A percentile compares a stretch with the other conserved stretches of the same genome.
phyloP scores from a whole-genome alignment of 2,329 filamentous ascomycete genomes.

The Emmonsiellopsis sp. region DNA sequence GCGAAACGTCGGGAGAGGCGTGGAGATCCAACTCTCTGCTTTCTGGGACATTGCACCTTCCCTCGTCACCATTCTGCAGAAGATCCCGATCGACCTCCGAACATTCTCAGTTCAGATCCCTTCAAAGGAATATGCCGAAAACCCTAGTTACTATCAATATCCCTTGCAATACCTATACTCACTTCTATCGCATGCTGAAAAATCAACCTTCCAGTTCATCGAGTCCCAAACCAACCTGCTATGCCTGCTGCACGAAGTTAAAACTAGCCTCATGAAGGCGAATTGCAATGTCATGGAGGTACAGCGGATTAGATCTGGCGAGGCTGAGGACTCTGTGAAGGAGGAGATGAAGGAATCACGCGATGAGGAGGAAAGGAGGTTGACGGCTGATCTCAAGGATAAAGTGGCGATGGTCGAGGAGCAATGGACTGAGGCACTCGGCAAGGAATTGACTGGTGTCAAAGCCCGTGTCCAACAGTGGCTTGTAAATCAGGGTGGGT shows the following conservation, averaged over 20 bases:
- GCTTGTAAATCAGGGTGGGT: conserved; percentile 70
- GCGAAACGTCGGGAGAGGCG: conserved; percentile 73
- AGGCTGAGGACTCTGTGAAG: conserved; percentile 33
- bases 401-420: conserved; percentile 85
- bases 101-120: conserved; percentile 71
- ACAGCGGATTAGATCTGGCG: conserved; percentile 45
- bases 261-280: conserved; percentile 64
- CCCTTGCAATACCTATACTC: conserved; percentile 87
- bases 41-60: conserved; percentile 97
- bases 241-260: conserved; percentile 84
- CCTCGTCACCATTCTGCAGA: conserved; percentile 67
- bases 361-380: conserved; percentile 55
- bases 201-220: conserved; percentile 93
- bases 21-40: conserved; percentile 82
- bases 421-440: conserved; percentile 83
- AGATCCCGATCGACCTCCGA: conserved; percentile 53
- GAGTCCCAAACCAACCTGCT: conserved; percentile 87
- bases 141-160: conserved; percentile 67
- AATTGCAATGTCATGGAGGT: conserved; percentile 59
- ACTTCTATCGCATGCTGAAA: conserved; percentile 76
- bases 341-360: conserved; percentile 50
- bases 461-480: conserved; percentile 66
- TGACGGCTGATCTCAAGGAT: conserved; percentile 85
- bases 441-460: conserved; percentile 61
- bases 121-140: conserved; percentile 70